phyloP scores from a whole-genome alignment of 257 asterid genomes.

The Leptodermis oblonga region DNA sequence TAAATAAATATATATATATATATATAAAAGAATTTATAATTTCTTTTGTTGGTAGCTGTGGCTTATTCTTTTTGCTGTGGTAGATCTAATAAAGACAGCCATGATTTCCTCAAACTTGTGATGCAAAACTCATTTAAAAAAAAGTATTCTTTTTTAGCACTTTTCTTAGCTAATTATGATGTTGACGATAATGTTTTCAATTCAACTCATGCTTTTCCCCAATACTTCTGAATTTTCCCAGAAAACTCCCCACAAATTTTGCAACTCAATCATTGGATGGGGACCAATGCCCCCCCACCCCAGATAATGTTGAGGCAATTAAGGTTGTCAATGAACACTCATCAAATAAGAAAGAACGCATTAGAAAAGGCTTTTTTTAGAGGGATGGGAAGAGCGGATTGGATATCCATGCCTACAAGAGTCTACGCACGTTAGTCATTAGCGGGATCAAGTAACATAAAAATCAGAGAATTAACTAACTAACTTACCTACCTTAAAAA shows the following conservation, averaged over 20 bases:
- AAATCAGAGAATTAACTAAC: too few species aligned
- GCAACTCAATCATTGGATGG: slow-evolving; percentile 43
- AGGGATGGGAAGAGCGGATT: neutral
- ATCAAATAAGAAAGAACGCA: too few species aligned
- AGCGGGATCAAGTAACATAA: too few species aligned
- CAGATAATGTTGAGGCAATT: slow-evolving; percentile 17
- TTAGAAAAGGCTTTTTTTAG: too few species aligned
- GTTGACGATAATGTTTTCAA: slow-evolving; percentile 38
- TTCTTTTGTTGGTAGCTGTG: slow-evolving; percentile 20
- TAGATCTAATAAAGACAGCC: slow-evolving; percentile 48
- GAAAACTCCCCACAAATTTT: slow-evolving; percentile 22
- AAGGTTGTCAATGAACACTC: neutral
- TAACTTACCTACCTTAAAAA: neutral
- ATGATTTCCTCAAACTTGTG: slow-evolving; percentile 49
- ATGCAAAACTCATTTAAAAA: slow-evolving; percentile 16
- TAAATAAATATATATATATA: too few species aligned
- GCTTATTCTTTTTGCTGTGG: slow-evolving; percentile 27
- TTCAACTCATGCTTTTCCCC: slow-evolving; percentile 10
- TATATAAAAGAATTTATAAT: too few species aligned
- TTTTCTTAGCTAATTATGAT: slow-evolving; percentile 34
- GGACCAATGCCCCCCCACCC: slow-evolving; percentile 16
- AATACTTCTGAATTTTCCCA: slow-evolving; percentile 13
- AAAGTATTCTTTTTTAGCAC: slow-evolving; percentile 7
- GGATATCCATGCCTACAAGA: too few species aligned
- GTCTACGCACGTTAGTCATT: too few species aligned